Evolutionary conservation across 768 basidiomycete genomes (phyloP).

Genomic region (Psilocybe tampanensis): DNA sequence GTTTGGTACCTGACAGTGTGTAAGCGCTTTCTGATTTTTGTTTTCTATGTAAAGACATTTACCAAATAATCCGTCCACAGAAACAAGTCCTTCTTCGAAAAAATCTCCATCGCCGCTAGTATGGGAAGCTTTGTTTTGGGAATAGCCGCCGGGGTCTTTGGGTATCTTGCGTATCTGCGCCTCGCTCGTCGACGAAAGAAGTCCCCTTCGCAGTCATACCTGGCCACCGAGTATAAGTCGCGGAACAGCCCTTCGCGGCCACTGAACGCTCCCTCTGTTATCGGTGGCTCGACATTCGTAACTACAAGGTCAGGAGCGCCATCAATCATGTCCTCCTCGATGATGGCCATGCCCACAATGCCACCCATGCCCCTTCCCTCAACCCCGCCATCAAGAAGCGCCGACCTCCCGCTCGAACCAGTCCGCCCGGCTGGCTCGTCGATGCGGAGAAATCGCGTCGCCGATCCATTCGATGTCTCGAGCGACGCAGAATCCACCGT

Average conservation of each 20-base stretch:
- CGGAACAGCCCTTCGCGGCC: constrained; percentile 14
- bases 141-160: constrained; percentile 12
- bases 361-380: constrained; percentile 11
- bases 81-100: constrained; percentile 10
- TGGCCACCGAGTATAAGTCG: constrained; percentile 9
- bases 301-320: constrained; percentile 6
- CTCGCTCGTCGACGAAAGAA: constrained; percentile 6
- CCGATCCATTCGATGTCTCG: constrained; percentile 8
- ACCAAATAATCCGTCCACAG: constrained; percentile 7
- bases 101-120: constrained; percentile 14
- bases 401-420: constrained; percentile 12
- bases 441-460: background rate
- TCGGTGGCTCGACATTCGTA: constrained; percentile 10
- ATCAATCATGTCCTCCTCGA: constrained; percentile 5
- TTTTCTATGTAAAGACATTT: background rate
- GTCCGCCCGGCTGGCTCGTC: constrained; percentile 5
- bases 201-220: constrained; percentile 17
- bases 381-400: constrained; percentile 8
- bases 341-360: constrained; percentile 4
- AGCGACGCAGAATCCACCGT: constrained; percentile 14
- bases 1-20: constrained; percentile 42
- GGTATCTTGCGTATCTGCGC: constrained; percentile 11
- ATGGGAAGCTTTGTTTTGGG: constrained; percentile 20
- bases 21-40: constrained; percentile 14
- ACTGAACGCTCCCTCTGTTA: constrained; percentile 3